Evolutionary conservation across 805 yeast genomes (phyloP), one percentile per base, ranked within the genome.

Genomic region (Candida vaughaniae): DNA sequence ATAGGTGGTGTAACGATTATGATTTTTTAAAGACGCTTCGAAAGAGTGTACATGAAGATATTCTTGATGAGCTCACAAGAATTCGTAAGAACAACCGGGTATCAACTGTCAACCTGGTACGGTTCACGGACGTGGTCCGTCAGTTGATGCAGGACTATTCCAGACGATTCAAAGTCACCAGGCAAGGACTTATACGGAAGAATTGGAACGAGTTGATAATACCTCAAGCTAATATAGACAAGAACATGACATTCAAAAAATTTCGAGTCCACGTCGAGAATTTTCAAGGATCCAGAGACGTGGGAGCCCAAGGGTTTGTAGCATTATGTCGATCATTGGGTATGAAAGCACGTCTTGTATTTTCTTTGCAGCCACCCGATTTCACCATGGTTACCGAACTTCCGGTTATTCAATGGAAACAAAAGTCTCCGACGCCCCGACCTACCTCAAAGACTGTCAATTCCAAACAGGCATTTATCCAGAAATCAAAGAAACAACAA

Each of bases 301-400:
- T 86, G 5, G 83, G 84, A 0, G 89, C 93, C 0, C 96, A 87
- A 52, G 97, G 96, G 0, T 90, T 87, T 62, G 87, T 88, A 11
- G 78, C 85, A 0, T 50, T 91, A 1, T 56, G 88, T 29, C 62
- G 98, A 45, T 70, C 93, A 1, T 59, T 85, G 9, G 85, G 83
- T 1, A 63, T 93, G 9, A 73, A 79, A 28, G 80, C 91, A 1
- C 66, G 99, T 30, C 60, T 93, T 18, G 80, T 89, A 0, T 81
- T 82, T 49, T 90, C 96, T 0, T 52, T 90, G 22, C 99, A 93
- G 54, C 93, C 96, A 0, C 90, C 96, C 0, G 96, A 93, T 55
- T 85, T 80, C 46, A 81, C 89, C 0, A 38, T 45, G 32, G 47
- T 54, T 9, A 36, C 55, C 10, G 47, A 35, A 6, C 32, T 38